phyloP scores from a whole-genome alignment of 305 asterid species.

The Salvia sclarea region DNA sequence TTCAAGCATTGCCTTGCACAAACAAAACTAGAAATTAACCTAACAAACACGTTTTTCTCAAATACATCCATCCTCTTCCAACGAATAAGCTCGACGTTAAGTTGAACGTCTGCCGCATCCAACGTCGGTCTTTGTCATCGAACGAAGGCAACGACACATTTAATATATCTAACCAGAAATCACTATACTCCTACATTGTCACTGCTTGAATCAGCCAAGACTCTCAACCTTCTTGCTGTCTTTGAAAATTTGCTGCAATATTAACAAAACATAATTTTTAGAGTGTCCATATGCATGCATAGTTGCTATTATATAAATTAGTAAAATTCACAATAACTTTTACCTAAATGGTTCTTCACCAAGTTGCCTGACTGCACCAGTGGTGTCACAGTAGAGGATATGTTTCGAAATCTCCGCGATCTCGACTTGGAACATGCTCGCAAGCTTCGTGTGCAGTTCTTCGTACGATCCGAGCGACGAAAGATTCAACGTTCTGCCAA shows the following conservation, averaged over 20 bases:
- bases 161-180: background rate
- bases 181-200: conserved; percentile 47
- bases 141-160: background rate
- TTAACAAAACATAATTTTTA: background rate
- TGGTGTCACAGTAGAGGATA: conserved; percentile 51
- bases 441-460: conserved; percentile 55
- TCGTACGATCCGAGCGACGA: conserved; percentile 64
- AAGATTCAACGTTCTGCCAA: conserved; percentile 72
- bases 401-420: conserved; percentile 51
- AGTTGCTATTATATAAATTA: background rate
- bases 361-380: conserved; percentile 58
- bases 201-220: conserved; percentile 56
- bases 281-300: background rate
- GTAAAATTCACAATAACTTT: background rate
- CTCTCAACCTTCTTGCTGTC: conserved; percentile 69
- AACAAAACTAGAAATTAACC: background rate
- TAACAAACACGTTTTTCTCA: background rate
- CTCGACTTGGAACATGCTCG: conserved; percentile 54
- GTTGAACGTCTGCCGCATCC: background rate
- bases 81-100: background rate
- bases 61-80: background rate
- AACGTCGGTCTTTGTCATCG: background rate
- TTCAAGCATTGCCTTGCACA: no score
- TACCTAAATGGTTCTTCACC: conserved; percentile 74
- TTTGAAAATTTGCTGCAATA: conserved; percentile 58